Evolutionary conservation across 495 filamentous ascomycete species (phyloP).

Genomic region (Penicillium chermesinum): DNA sequence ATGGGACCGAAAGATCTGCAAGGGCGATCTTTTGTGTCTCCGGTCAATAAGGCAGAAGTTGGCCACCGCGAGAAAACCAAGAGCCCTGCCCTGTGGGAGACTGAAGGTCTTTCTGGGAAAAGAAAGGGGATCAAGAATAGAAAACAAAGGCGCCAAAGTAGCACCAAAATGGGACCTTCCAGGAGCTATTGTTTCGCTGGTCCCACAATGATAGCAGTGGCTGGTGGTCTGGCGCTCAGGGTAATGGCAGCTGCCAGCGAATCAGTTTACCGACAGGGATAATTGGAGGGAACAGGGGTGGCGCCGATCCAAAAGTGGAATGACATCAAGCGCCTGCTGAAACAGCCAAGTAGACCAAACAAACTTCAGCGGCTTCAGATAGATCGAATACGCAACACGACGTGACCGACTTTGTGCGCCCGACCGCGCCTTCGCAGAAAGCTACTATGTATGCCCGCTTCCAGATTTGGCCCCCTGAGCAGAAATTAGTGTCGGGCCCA

Average conservation of each 20-base stretch:
- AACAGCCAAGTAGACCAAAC: conserved; percentile 26
- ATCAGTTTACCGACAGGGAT: conserved; percentile 11
- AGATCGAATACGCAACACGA: conserved; percentile 3
- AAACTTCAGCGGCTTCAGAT: conserved; percentile 14
- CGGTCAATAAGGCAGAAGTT: too few species aligned
- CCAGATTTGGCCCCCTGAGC: neutral
- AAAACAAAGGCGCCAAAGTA: conserved; percentile 14
- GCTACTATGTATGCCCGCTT: too few species aligned
- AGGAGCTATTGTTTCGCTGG: conserved; percentile 1
- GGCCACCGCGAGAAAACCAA: too few species aligned
- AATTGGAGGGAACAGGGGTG: conserved; percentile 22
- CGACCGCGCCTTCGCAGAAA: too few species aligned
- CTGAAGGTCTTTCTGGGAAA: neutral
- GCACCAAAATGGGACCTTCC: conserved; percentile 12
- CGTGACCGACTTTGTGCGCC: neutral
- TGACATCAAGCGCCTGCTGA: conserved; percentile 45
- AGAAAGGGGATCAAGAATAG: conserved; percentile 5
- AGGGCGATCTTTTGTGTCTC: neutral
- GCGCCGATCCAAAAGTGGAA: conserved; percentile 26
- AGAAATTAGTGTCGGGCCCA: neutral
- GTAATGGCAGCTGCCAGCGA: conserved; percentile 4
- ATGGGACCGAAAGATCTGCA: neutral
- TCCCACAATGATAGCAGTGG: conserved; percentile 25
- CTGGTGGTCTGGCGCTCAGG: conserved; percentile 19
- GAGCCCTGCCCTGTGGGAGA: neutral